These are phyloP conservation scores for Stemphylium beticola DNA, from an alignment of 2,329 filamentous ascomycete genomes.

Conservation along the genomic window DNA sequence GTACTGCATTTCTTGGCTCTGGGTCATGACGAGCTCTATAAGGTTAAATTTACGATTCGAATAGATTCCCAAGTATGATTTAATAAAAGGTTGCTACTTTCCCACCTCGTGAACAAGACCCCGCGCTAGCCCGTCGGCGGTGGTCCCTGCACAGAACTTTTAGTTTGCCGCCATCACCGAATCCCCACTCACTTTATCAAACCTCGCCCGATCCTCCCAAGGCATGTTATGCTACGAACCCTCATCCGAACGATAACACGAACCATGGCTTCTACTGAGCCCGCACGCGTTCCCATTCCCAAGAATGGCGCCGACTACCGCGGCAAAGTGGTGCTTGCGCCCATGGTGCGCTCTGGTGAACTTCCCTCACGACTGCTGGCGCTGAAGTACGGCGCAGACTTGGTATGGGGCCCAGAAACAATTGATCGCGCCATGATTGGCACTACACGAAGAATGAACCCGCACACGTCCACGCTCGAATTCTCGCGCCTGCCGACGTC, in stretches of 20 bases:
- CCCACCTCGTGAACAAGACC: neutral
- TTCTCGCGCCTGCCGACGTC: constrained; percentile 80
- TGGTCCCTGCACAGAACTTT: constrained; percentile 20
- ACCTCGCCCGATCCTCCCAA: neutral
- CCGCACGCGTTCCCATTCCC: constrained; percentile 78
- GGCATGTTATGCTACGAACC: constrained; percentile 51
- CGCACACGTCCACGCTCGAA: constrained; percentile 78
- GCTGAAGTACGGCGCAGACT: constrained; percentile 91
- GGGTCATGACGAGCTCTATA: no score
- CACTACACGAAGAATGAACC: constrained; percentile 77
- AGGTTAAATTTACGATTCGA: no score
- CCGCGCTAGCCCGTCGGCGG: constrained; percentile 8
- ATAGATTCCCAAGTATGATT: neutral
- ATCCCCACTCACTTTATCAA: constrained; percentile 4
- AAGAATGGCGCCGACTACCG: constrained; percentile 90
- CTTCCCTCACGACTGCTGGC: constrained; percentile 86
- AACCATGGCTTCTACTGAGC: constrained; percentile 39
- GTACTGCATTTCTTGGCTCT: no score
- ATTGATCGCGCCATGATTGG: constrained; percentile 93
- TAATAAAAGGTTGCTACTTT: no score
- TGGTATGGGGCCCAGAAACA: constrained; percentile 98
- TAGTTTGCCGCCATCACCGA: constrained; percentile 3
- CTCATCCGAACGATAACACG: constrained; percentile 34
- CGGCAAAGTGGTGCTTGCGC: constrained; percentile 90
- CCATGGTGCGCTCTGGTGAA: constrained; percentile 98